Base-by-base conservation (phyloP, 2,329 filamentous ascomycete species). In the Diaporthe capsici region DNA sequence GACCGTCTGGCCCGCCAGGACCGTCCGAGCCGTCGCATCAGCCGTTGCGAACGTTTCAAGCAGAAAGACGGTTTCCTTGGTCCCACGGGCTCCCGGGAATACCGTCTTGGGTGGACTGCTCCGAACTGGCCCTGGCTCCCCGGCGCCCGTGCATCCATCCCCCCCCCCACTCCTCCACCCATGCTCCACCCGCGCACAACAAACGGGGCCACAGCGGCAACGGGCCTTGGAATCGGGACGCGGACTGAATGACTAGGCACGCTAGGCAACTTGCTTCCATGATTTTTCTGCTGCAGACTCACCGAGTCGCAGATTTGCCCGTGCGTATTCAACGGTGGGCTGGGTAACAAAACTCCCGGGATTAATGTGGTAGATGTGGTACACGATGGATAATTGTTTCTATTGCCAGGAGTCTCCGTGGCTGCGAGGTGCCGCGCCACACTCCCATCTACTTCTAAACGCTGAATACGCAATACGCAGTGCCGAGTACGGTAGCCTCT, bases 1-100 rank as follows among this genome's bases (percentile, higher is more conserved):
- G 49, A 53, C 49, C 47, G 65, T 12, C 47, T 70, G 49, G 65
- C 9, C 65, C 34, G 31, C 25, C 65, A 42, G 65, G 7, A 42
- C 34, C 65, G 65, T 42, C 49, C 65, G 49, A 53, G 58, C 58
- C 58, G 58, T 61, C 58, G 37, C 37, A 61, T 61, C 58, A 61
- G 58, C n/a, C 58, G 58, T 61, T 20, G 58, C 13, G 47, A 34
- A 42, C 65, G 65, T 70, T 70, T 70, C 65, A 55, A 68, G 22
- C 65, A 68, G 47, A 51, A 49, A 53, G 65, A 68, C 47, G 31
- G 47, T 51, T 53, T 15, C 22, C 47, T 20, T 17, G 44, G 28
- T 22, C 44, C 63, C 63, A 39, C 63, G 61, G 63, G 20, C 63
- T 25, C 63, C 42, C 47, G 65, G 65, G 65, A 68, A 53, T 39